Conservation (phyloP, 1,139 yeast species). For the Torulaspora globosa region DNA sequence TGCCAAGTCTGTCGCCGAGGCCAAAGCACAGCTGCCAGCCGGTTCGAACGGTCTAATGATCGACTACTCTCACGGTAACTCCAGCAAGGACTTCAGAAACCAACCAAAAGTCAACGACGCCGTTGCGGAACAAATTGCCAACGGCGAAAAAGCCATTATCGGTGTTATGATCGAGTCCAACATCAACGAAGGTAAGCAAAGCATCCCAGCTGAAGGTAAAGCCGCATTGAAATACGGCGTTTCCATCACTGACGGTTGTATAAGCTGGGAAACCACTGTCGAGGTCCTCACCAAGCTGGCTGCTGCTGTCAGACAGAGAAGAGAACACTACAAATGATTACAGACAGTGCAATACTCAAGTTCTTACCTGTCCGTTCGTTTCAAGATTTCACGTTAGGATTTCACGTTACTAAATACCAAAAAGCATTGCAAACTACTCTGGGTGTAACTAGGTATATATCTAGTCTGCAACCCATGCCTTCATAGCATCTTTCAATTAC, state of each 20-base stretch:
- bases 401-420: background rate
- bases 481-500: conserved; percentile 2
- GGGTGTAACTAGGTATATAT: background rate
- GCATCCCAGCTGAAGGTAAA: conserved; percentile 72
- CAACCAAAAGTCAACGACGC: conserved; percentile 82
- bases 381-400: conserved; percentile 2
- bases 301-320: conserved; percentile 75
- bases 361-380: conserved; percentile 3
- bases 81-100: conserved; percentile 87
- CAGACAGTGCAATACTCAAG: background rate
- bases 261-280: conserved; percentile 86
- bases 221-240: conserved; percentile 86
- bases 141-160: conserved; percentile 72
- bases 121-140: conserved; percentile 77
- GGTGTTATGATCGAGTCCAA: conserved; percentile 97
- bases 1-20: conserved; percentile 67
- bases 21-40: conserved; percentile 57
- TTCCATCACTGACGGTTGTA: conserved; percentile 95
- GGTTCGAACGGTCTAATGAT: conserved; percentile 64
- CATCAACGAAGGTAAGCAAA: conserved; percentile 88
- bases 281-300: conserved; percentile 74
- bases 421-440: background rate
- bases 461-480: background rate
- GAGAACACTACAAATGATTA: conserved; percentile 40
- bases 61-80: conserved; percentile 97